phyloP scores from a whole-genome alignment of 768 basidiomycete genomes.

The Trametes coccinea region DNA sequence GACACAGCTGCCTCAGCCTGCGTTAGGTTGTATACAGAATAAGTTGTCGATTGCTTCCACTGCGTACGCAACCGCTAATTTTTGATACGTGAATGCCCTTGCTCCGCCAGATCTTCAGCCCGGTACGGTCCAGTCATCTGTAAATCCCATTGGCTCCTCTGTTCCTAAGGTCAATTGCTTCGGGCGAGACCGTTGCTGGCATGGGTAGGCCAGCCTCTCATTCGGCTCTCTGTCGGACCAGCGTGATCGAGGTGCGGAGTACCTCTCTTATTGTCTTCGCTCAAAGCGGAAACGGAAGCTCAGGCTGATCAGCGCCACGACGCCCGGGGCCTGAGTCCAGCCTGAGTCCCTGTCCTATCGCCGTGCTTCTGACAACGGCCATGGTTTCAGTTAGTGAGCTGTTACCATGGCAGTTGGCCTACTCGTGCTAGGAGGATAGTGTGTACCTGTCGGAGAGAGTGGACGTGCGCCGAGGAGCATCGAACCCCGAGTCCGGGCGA shows the following conservation, averaged over 20 bases:
- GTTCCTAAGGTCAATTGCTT: neutral
- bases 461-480: too few species aligned
- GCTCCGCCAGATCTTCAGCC: too few species aligned
- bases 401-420: slow-evolving; percentile 9
- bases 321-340: neutral
- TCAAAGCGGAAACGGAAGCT: slow-evolving; percentile 5
- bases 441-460: neutral
- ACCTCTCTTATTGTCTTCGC: slow-evolving; percentile 17
- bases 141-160: neutral
- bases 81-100: too few species aligned
- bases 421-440: neutral
- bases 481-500: too few species aligned
- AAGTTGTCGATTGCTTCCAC: too few species aligned
- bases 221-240: neutral
- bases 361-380: neutral
- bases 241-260: slow-evolving; percentile 2
- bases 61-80: too few species aligned
- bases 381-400: slow-evolving; percentile 6
- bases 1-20: neutral
- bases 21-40: too few species aligned
- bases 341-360: slow-evolving; percentile 1
- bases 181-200: neutral
- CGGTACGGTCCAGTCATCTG: too few species aligned
- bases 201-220: neutral
- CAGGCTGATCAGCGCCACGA: slow-evolving; percentile 8